These are phyloP conservation scores for Tolypocladium sp. DNA, from an alignment of 2,329 filamentous ascomycete genomes.

Conservation along the genomic window DNA sequence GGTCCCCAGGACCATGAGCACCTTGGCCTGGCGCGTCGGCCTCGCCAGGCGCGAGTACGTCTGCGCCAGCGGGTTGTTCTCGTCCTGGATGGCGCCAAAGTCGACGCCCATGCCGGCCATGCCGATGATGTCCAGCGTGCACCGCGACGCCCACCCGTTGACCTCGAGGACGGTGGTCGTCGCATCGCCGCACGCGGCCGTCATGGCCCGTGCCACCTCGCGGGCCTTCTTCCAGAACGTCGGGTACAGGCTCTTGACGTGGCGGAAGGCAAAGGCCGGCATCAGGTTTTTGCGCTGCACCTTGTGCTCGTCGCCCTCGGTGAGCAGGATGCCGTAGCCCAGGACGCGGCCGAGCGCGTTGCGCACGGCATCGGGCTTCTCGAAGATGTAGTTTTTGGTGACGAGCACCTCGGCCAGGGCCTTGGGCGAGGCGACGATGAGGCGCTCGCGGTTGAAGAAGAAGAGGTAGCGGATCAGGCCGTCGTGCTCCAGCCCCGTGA, in stretches of 20 bases:
- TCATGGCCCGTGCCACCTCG: constrained; percentile 58
- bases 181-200: constrained; percentile 15
- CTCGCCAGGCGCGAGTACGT: constrained; percentile 49
- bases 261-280: constrained; percentile 78
- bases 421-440: constrained; percentile 54
- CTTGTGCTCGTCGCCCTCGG: constrained; percentile 88
- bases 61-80: constrained; percentile 46
- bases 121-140: constrained; percentile 69
- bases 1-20: constrained; percentile 49
- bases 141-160: constrained; percentile 54
- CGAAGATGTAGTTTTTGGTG: constrained; percentile 60
- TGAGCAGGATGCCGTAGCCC: constrained; percentile 64
- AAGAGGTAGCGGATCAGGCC: constrained; percentile 60
- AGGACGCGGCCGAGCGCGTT: constrained; percentile 53
- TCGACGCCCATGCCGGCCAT: constrained; percentile 62
- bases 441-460: constrained; percentile 51
- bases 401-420: constrained; percentile 62
- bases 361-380: constrained; percentile 49
- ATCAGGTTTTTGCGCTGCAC: constrained; percentile 68
- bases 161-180: constrained; percentile 40
- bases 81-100: constrained; percentile 56
- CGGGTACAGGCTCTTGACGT: constrained; percentile 77
- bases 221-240: constrained; percentile 72
- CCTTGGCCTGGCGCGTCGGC: constrained; percentile 38
- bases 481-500: constrained; percentile 52